phyloP scores from a whole-genome alignment of 306 rosid species.

The Argentina anserina region DNA sequence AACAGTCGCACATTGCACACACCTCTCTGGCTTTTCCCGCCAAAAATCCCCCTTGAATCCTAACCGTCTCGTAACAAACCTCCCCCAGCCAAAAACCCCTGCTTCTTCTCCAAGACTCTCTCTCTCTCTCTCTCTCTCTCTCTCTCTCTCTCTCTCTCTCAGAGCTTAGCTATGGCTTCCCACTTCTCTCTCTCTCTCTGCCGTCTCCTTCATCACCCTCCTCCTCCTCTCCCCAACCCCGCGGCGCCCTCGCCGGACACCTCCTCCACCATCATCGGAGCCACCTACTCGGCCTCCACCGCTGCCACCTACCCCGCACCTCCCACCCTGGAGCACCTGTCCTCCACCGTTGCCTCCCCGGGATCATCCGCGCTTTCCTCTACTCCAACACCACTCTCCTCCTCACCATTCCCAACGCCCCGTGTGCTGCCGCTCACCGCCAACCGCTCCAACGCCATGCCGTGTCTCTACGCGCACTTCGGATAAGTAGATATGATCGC shows the following conservation, averaged over 20 bases:
- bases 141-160: neutral
- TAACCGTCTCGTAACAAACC: neutral
- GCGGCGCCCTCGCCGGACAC: conserved; percentile 31
- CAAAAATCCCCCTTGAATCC: conserved; percentile 1
- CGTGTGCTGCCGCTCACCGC: conserved; percentile 52
- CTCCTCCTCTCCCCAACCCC: conserved; percentile 17
- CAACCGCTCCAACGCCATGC: conserved; percentile 61
- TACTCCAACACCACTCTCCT: conserved; percentile 64
- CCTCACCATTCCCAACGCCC: conserved; percentile 65
- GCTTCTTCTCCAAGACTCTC: neutral
- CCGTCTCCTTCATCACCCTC: conserved; percentile 31
- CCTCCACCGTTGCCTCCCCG: conserved; percentile 36
- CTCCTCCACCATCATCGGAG: conserved; percentile 49
- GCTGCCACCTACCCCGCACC: conserved; percentile 3
- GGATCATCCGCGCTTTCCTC: conserved; percentile 50
- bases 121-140: neutral
- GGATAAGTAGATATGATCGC: no score
- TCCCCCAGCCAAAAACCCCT: neutral
- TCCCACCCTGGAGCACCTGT: conserved; percentile 19
- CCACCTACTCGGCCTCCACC: conserved; percentile 39
- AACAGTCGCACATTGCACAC: no score
- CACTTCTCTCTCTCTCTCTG: conserved; percentile 12
- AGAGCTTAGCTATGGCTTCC: conserved; percentile 14
- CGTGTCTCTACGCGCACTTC: conserved; percentile 65
- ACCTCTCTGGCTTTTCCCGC: neutral